Evolutionary conservation across 345 rosid species (phyloP).

Genomic region (Citrus sp.): DNA sequence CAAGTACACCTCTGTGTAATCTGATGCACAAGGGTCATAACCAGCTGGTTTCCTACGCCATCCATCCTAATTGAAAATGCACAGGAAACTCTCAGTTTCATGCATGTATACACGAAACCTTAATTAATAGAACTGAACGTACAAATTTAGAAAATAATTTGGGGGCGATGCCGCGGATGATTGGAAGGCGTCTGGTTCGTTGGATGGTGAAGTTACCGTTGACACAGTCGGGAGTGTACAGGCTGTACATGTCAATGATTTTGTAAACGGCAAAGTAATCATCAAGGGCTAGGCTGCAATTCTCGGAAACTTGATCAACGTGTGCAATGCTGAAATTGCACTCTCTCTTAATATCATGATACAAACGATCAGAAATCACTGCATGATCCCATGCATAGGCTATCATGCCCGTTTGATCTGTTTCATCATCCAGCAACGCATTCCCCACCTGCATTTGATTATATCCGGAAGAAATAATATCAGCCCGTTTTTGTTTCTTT

Average conservation of each 20-base stretch:
- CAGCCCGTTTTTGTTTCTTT: background rate
- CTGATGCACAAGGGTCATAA: conserved; percentile 62
- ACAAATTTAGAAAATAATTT: conserved; percentile 44
- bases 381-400: conserved; percentile 87
- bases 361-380: conserved; percentile 67
- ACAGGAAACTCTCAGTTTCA: no score
- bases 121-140: background rate
- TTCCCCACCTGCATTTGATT: conserved; percentile 56
- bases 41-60: conserved; percentile 62
- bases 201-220: conserved; percentile 13
- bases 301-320: background rate
- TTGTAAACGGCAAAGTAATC: conserved; percentile 47
- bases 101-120: background rate
- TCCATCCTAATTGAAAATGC: conserved; percentile 27
- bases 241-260: conserved; percentile 76
- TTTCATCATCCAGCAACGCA: conserved; percentile 69
- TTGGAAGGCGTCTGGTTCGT: conserved; percentile 29
- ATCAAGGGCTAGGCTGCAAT: conserved; percentile 34
- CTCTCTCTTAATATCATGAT: conserved; percentile 30
- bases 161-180: conserved; percentile 33
- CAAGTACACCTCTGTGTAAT: conserved; percentile 50
- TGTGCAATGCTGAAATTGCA: conserved; percentile 49
- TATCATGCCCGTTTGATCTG: conserved; percentile 73
- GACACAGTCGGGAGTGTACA: conserved; percentile 51
- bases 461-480: background rate